Evolutionary conservation across 345 rosid genomes (phyloP).

Genomic region (Gossypium australe): DNA sequence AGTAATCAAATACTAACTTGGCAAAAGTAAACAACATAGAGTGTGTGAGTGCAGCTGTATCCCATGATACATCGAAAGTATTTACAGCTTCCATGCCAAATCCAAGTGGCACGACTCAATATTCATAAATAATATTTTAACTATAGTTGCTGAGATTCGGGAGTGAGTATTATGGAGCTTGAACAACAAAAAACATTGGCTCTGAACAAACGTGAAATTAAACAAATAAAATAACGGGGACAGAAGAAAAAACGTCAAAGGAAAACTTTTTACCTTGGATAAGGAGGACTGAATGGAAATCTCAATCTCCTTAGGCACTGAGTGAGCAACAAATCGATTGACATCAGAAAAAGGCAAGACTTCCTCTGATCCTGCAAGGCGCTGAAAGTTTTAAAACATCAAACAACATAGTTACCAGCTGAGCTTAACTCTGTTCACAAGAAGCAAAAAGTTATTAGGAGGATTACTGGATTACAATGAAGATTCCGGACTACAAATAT

Average conservation of each 20-base stretch:
- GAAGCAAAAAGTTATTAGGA: not conserved
- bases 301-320: conserved; percentile 51
- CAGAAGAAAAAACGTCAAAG: not conserved
- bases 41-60: not conserved
- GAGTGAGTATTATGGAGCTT: not conserved
- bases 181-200: not conserved
- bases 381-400: conserved; percentile 46
- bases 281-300: conserved; percentile 49
- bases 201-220: not conserved
- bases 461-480: not conserved
- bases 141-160: not conserved
- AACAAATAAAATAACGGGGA: not conserved
- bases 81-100: not conserved
- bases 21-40: not conserved
- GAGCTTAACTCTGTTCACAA: not conserved
- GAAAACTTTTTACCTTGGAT: conserved; percentile 38
- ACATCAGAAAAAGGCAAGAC: conserved; percentile 45
- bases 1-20: not conserved
- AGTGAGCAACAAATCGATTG: conserved; percentile 37
- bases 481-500: not conserved
- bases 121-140: not conserved
- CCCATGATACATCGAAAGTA: no score
- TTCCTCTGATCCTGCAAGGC: conserved; percentile 78
- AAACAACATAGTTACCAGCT: conserved; percentile 8
- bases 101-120: not conserved